Evolutionary conservation across 371 early-diverging fungal genomes (phyloP).

Genomic region (Lichtheimia ramosa): DNA sequence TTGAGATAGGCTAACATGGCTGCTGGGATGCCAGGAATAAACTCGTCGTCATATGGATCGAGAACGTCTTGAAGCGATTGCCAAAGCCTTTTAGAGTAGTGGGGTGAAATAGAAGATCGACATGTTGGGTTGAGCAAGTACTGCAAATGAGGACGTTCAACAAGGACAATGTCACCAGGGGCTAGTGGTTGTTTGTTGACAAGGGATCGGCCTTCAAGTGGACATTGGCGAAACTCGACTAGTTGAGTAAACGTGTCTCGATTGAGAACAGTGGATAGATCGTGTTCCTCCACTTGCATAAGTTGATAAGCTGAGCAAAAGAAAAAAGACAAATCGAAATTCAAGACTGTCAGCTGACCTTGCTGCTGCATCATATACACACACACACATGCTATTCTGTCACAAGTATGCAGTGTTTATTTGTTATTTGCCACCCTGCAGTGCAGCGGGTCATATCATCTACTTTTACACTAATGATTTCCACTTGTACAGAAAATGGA

Average conservation of each 20-base stretch:
- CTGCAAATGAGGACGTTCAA: constrained; percentile 37
- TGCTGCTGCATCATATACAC: too few species aligned
- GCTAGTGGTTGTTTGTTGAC: constrained; percentile 26
- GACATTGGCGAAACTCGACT: constrained; percentile 31
- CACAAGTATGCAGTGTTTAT: too few species aligned
- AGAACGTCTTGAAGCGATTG: constrained; percentile 20
- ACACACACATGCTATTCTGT: too few species aligned
- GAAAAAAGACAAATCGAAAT: not conserved
- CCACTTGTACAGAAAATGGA: not conserved
- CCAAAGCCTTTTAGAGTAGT: constrained; percentile 42
- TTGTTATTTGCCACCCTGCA: too few species aligned
- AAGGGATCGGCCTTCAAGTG: constrained; percentile 37
- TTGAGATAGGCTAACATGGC: constrained; percentile 44
- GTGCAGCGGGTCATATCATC: too few species aligned
- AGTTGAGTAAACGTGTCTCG: constrained; percentile 24
- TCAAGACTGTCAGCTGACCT: not conserved
- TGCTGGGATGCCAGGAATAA: constrained; percentile 50
- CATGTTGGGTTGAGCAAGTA: constrained; percentile 38
- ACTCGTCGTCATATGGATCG: constrained; percentile 13
- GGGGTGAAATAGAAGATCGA: constrained; percentile 42
- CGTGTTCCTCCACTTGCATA: constrained; percentile 17
- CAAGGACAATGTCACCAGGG: constrained; percentile 38
- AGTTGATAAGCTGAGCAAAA: not conserved
- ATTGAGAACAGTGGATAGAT: constrained; percentile 37
- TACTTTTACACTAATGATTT: not conserved